Evolutionary conservation across 768 basidiomycete genomes (phyloP).

Genomic region (Termitomyces sp.): DNA sequence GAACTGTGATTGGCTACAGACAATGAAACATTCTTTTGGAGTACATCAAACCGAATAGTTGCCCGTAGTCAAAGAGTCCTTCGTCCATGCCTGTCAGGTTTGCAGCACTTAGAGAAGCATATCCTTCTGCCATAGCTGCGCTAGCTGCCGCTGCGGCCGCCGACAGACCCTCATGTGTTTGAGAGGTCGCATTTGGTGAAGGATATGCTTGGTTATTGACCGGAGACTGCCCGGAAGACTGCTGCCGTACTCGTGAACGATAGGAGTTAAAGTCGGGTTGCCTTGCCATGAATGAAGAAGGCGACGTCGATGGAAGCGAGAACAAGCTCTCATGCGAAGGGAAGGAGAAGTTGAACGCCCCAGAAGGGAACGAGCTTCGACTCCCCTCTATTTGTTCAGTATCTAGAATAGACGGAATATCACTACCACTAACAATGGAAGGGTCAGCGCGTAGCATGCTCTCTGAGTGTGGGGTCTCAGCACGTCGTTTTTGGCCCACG

Average conservation of each 20-base stretch:
- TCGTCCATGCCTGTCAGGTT: conserved; percentile 53
- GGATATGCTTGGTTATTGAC: conserved; percentile 18
- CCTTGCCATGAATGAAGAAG: conserved; percentile 17
- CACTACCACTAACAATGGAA: conserved; percentile 41
- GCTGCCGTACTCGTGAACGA: conserved; percentile 10
- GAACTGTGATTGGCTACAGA: conserved; percentile 21
- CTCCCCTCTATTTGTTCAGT: conserved; percentile 31
- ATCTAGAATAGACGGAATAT: conserved; percentile 11
- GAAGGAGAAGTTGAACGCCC: conserved; percentile 70
- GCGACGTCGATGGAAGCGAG: conserved; percentile 35
- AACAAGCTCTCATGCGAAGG: conserved; percentile 63
- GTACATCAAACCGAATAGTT: conserved; percentile 64
- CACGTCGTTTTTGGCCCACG: conserved; percentile 72
- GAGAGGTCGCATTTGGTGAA: conserved; percentile 21
- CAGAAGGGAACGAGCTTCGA: conserved; percentile 56
- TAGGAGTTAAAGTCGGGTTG: conserved; percentile 13
- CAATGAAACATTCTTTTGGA: conserved; percentile 49
- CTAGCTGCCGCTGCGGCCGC: conserved; percentile 61
- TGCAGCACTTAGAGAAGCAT: conserved; percentile 59
- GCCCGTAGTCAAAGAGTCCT: conserved; percentile 52
- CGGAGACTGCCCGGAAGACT: conserved; percentile 18
- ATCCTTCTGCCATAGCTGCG: conserved; percentile 68
- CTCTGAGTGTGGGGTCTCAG: conserved; percentile 76
- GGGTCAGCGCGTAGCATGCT: conserved; percentile 79
- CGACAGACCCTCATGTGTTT: conserved; percentile 49